Evolutionary conservation across 2,329 filamentous ascomycete species (phyloP).

Genomic region (Colletotrichum tofieldiae): DNA sequence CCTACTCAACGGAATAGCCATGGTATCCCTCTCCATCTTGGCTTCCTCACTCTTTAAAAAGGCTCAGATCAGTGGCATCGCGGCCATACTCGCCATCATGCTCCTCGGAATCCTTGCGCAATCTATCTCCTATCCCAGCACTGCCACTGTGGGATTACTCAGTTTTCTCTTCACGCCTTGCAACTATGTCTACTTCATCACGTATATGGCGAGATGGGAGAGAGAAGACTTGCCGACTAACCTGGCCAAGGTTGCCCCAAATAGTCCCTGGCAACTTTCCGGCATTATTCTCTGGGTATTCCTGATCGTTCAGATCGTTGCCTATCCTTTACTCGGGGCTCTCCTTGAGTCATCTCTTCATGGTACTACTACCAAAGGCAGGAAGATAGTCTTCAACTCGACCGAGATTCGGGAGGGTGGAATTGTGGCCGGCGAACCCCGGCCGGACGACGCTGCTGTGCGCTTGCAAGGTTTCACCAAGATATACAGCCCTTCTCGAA

Average conservation of each 20-base stretch:
- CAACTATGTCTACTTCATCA: constrained; percentile 87
- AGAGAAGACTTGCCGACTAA: constrained; percentile 71
- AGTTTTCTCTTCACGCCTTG: constrained; percentile 88
- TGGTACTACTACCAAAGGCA: constrained; percentile 78
- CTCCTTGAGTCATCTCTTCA: constrained; percentile 82
- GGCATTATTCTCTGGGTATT: constrained; percentile 86
- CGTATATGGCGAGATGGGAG: constrained; percentile 85
- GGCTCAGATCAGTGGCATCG: constrained; percentile 89
- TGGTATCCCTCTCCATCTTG: constrained; percentile 86
- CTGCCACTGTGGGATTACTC: constrained; percentile 77
- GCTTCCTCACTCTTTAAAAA: constrained; percentile 88
- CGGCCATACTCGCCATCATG: constrained; percentile 79
- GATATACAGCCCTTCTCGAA: constrained; percentile 78
- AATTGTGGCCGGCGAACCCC: not conserved
- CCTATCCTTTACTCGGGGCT: constrained; percentile 83
- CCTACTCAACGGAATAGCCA: constrained; percentile 81
- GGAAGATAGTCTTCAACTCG: constrained; percentile 64
- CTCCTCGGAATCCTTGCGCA: constrained; percentile 88
- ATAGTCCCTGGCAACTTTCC: constrained; percentile 77
- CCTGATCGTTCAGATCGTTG: constrained; percentile 81
- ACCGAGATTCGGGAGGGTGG: constrained; percentile 34
- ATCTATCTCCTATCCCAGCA: constrained; percentile 74
- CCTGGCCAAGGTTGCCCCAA: constrained; percentile 73
- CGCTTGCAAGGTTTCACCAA: constrained; percentile 83
- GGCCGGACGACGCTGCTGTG: constrained; percentile 69